phyloP scores from a whole-genome alignment of 1,139 yeast species.

The Ogataea hybrid region DNA sequence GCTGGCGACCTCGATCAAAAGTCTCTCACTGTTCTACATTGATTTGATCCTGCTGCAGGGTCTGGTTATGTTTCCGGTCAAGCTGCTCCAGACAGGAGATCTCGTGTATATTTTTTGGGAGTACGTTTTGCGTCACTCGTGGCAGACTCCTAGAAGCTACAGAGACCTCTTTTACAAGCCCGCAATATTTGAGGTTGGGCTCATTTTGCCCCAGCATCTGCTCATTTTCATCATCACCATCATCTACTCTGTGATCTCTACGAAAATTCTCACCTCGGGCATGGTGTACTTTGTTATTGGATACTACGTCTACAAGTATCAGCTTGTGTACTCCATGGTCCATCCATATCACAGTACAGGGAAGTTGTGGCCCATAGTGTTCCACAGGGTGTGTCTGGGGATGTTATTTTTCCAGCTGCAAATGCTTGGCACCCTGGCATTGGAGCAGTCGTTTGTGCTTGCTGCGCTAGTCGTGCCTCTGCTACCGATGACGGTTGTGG shows the following conservation, averaged over 20 bases:
- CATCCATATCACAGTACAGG: slow-evolving; percentile 74
- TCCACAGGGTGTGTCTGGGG: slow-evolving; percentile 57
- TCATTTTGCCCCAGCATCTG: slow-evolving; percentile 64
- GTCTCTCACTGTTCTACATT: slow-evolving; percentile 74
- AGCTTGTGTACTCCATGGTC: slow-evolving; percentile 61
- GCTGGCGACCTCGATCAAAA: slow-evolving; percentile 67
- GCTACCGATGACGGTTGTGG: slow-evolving; percentile 46
- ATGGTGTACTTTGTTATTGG: slow-evolving; percentile 61
- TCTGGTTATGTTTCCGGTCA: slow-evolving; percentile 78
- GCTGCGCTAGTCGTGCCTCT: slow-evolving; percentile 54
- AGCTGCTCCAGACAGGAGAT: slow-evolving; percentile 56
- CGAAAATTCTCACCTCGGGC: slow-evolving; percentile 65
- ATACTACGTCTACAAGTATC: slow-evolving; percentile 64
- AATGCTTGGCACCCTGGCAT: slow-evolving; percentile 68
- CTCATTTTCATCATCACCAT: slow-evolving; percentile 59
- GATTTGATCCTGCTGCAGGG: slow-evolving; percentile 84
- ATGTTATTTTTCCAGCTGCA: slow-evolving; percentile 58
- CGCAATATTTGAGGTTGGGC: slow-evolving; percentile 62
- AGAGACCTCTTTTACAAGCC: slow-evolving; percentile 54
- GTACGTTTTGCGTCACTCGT: slow-evolving; percentile 39
- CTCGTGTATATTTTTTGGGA: slow-evolving; percentile 43
- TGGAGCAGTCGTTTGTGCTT: slow-evolving; percentile 56
- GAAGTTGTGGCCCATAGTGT: slow-evolving; percentile 66
- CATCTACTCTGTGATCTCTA: slow-evolving; percentile 62
- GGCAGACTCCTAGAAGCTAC: slow-evolving; percentile 56